These are phyloP conservation scores for Dothidotthia symphoricarpi DNA, from an alignment of 2,329 filamentous ascomycete species.

Conservation along the genomic window DNA sequence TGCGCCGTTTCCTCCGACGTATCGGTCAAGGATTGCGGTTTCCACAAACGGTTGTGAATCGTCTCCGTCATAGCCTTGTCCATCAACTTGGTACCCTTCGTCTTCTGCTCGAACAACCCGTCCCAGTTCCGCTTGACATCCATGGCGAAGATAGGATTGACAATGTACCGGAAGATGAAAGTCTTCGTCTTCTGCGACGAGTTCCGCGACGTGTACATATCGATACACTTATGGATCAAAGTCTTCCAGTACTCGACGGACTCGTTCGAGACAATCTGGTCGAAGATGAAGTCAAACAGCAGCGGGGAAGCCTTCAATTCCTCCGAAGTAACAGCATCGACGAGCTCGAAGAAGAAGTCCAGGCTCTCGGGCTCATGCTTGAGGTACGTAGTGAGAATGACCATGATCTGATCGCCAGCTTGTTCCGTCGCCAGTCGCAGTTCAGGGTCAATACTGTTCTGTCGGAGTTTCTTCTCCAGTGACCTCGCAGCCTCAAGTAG, in stretches of 20 bases:
- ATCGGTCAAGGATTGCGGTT: constrained; percentile 74
- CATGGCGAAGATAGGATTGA: constrained; percentile 95
- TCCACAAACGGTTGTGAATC: constrained; percentile 92
- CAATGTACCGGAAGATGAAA: constrained; percentile 85
- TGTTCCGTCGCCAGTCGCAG: constrained; percentile 85
- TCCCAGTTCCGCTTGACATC: constrained; percentile 86
- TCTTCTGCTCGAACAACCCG: constrained; percentile 47
- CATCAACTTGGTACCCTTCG: constrained; percentile 68
- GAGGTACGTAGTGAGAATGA: constrained; percentile 78
- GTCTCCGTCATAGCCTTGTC: constrained; percentile 85
- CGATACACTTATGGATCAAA: constrained; percentile 79
- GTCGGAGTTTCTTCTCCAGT: constrained; percentile 70
- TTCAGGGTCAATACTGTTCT: constrained; percentile 65
- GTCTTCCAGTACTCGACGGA: constrained; percentile 83
- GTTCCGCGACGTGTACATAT: constrained; percentile 75
- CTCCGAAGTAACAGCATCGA: constrained; percentile 79
- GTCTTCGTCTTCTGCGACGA: constrained; percentile 88
- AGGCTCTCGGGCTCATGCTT: constrained; percentile 71
- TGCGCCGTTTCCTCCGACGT: constrained; percentile 78
- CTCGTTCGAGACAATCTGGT: constrained; percentile 76
- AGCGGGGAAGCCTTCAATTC: constrained; percentile 75
- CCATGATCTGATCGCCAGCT: constrained; percentile 82
- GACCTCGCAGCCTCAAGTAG: constrained; percentile 69
- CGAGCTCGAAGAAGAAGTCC: constrained; percentile 78
- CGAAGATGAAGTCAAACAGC: constrained; percentile 80